phyloP scores from a whole-genome alignment of 495 filamentous ascomycete species.

The Letharia lupina region DNA sequence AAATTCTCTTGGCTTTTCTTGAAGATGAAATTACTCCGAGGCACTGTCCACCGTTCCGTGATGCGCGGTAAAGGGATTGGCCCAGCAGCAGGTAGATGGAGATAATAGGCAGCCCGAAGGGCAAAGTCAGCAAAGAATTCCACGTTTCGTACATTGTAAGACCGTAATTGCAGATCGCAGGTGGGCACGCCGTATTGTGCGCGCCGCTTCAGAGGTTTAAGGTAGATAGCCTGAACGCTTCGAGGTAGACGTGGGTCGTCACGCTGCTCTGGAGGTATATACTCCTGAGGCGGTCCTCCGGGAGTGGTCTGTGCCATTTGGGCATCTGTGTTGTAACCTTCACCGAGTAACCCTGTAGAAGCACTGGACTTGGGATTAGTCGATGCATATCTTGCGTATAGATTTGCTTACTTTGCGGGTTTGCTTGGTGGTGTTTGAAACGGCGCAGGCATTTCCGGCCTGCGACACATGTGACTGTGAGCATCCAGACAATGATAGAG shows the following conservation, averaged over 20 bases:
- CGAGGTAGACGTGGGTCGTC: slow-evolving; percentile 48
- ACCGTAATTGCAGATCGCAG: slow-evolving; percentile 87
- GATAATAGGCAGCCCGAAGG: slow-evolving; percentile 87
- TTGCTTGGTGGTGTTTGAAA: background rate
- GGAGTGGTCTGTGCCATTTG: background rate
- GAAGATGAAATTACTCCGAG: slow-evolving; percentile 77
- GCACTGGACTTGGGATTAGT: background rate
- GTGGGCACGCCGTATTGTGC: slow-evolving; percentile 67
- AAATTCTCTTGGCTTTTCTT: slow-evolving; percentile 99
- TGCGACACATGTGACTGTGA: background rate
- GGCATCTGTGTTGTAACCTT: background rate
- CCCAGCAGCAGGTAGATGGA: slow-evolving; percentile 75
- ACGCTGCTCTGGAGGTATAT: background rate
- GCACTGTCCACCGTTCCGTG: slow-evolving; percentile 89
- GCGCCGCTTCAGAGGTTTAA: slow-evolving; percentile 70
- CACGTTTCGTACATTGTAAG: slow-evolving; percentile 82
- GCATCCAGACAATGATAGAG: background rate
- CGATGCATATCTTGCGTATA: background rate
- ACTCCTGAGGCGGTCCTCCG: background rate
- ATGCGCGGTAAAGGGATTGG: slow-evolving; percentile 84
- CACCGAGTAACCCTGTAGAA: background rate
- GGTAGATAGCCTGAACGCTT: slow-evolving; percentile 75
- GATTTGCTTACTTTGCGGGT: background rate
- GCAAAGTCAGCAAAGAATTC: slow-evolving; percentile 95
- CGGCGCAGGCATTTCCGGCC: slow-evolving; percentile 6